Percentiles rank a stretch among this genome's conserved stretches.
phyloP scores from a whole-genome alignment of 352 stramenopile genomes.

The Phytophthora crassamura region DNA sequence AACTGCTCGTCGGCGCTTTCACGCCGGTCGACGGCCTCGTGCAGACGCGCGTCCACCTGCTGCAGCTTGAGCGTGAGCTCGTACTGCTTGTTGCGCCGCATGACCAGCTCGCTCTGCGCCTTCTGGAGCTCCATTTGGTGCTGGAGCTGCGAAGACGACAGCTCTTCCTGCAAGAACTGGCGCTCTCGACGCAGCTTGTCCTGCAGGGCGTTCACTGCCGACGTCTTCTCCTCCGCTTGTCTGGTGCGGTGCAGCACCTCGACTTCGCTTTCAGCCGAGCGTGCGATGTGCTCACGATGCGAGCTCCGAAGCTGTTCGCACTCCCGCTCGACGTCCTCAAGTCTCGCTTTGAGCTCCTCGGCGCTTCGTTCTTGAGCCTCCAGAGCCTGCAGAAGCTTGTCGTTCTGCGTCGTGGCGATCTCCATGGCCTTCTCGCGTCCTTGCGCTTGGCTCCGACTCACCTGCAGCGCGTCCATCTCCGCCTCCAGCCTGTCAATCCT shows the following conservation, averaged over 20 bases:
- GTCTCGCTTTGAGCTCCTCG: constrained; percentile 32
- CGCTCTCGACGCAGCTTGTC: constrained; percentile 65
- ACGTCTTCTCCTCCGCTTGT: constrained; percentile 50
- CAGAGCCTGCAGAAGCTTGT: constrained; percentile 69
- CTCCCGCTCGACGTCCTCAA: constrained; percentile 43
- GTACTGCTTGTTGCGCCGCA: constrained; percentile 81
- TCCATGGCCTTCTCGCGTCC: constrained; percentile 76
- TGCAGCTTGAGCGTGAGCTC: constrained; percentile 79
- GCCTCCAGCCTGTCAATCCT: constrained; percentile 63
- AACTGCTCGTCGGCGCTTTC: constrained; percentile 62
- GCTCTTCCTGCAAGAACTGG: constrained; percentile 51
- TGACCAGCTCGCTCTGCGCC: constrained; percentile 72
- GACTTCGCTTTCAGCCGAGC: constrained; percentile 54
- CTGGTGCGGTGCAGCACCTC: constrained; percentile 57
- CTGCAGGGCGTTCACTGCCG: constrained; percentile 44
- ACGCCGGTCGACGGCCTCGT: constrained; percentile 39
- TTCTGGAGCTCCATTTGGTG: constrained; percentile 71
- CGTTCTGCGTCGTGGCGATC: constrained; percentile 78
- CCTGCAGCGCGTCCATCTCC: constrained; percentile 64
- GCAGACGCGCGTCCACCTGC: constrained; percentile 58
- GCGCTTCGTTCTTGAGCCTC: constrained; percentile 55
- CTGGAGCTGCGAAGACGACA: constrained; percentile 47
- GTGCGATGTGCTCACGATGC: constrained; percentile 22
- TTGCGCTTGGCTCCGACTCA: constrained; percentile 54
- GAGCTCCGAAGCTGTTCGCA: constrained; percentile 46